Base-by-base conservation (phyloP, 495 filamentous ascomycete species). In the Apodospora peruviana region DNA sequence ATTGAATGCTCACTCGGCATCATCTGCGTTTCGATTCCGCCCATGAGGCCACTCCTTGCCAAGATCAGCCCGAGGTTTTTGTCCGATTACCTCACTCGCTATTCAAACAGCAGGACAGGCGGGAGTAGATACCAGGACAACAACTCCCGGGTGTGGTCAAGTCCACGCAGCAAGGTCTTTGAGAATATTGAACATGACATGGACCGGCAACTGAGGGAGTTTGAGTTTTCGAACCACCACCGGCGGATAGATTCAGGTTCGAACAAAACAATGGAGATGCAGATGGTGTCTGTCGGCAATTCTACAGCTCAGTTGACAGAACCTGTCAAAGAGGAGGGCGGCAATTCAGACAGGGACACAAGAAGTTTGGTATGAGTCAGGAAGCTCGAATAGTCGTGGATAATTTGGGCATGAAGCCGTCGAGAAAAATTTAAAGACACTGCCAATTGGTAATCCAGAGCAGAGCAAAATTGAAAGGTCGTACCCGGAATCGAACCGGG, bases 401-500 rank as follows among this genome's bases (percentile, higher is more conserved):
- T 19, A 19, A 19, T 39, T 39, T 32, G 27, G 14, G 27, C 37
- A 14, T 7, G 17, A 19, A n/a, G 37, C 17, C 17, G 8, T 7
- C 12, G 37, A n/a, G 11, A 39, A 3, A n/a, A n/a, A n/a, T n/a
- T n/a, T n/a, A n/a, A 19, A n/a, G 17, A 8, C 37, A 8, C 17
- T 8, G 37, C 17, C 37, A 39, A 39, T 18, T 16, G 8, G 37
- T 8, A 19, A 19, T 7, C 11, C 1, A 8, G 17, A 39, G 12
- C 9, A 19, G 37, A 32, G 27, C 37, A n/a, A 18, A 39, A 39
- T n/a, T 40, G 32, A 35, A 43, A 62, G 59, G 59, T 60, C 59
- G 53, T 62, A 60, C 59, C 59, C 59, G 57, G 59, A 60, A 57
- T 62, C 59, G 57, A 62, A 62, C 57, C 57, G 57, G 59, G 59